Evolutionary conservation across 176 grass and related monocot genomes (phyloP), one percentile per base, ranked within the genome.

Genomic region (Pontederia paniculata): DNA sequence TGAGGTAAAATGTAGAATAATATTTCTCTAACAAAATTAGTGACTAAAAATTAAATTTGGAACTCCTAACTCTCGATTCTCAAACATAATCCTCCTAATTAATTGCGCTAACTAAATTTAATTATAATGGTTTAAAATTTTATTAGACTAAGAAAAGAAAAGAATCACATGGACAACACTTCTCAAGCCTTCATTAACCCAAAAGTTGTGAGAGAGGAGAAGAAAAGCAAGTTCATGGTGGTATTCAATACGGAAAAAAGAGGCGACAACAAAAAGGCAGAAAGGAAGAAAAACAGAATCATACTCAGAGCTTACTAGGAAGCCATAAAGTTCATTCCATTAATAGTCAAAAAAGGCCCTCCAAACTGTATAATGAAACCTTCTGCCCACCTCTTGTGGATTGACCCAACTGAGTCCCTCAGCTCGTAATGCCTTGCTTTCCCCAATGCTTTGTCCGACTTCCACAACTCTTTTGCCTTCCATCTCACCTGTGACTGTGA

Each of bases 231-330:
- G 28, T 37, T 21, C 5, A 42, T 20, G 23, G 48, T 20, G 10
- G 64, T n/a, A 66, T 18, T 53, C 62, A 53, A 14, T 42, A 9
- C 7, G 7, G 64, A 44, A 17, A 49, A 42, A 22, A 52, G 9
- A 15, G 25, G 6, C 14, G 10, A 5, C 21, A 14, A 21, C 13
- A 37, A 66, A 66, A 66, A 52, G 48, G 41, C 16, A 41, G 0
- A 18, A n/a, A 21, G 14, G 23, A 55, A 74, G 37, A 57, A 3
- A 23, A 28, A 10, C 28, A 37, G 57, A 17, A 66, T 50, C 72
- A 52, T 55, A 80, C 69, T 77, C 63, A 13, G 64, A 60, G 25
- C 60, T 74, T 43, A 80, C 73, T 50, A 57, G 73, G 77, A 77
- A 73, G 21, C 68, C 82, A 85, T 63, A 18, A 23, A 67, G 66